These are phyloP conservation scores for Tulasnella sp. DNA, from an alignment of 768 basidiomycete species.

Conservation along the genomic window DNA sequence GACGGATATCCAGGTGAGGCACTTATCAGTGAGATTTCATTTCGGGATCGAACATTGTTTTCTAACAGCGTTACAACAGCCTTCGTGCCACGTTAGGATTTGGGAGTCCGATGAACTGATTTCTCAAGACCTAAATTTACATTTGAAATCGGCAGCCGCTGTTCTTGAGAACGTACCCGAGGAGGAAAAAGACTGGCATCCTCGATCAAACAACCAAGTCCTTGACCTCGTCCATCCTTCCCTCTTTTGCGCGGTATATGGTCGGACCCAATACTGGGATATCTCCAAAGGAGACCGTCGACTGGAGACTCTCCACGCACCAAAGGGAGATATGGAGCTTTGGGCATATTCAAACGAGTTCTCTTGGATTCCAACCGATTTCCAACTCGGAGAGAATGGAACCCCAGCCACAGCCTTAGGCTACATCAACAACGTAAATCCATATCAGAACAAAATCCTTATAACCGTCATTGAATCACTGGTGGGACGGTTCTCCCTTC, in stretches of 20 bases:
- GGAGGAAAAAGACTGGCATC: not conserved
- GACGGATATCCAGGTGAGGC: not conserved
- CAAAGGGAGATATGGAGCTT: not conserved
- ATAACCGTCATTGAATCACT: too few species aligned
- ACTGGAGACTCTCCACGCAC: too few species aligned
- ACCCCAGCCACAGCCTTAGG: not conserved
- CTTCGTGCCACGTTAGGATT: not conserved
- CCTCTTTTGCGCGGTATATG: not conserved
- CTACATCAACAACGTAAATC: too few species aligned
- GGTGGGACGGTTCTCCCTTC: not conserved
- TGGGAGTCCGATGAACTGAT: not conserved
- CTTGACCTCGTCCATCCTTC: not conserved
- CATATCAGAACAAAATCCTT: too few species aligned
- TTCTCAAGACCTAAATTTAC: not conserved
- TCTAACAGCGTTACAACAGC: not conserved
- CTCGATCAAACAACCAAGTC: not conserved
- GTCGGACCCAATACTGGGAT: constrained; percentile 28
- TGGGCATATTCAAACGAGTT: not conserved
- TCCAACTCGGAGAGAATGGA: not conserved
- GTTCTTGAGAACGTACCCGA: not conserved
- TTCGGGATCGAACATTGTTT: too few species aligned
- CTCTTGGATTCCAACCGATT: constrained; percentile 21
- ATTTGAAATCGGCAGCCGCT: not conserved
- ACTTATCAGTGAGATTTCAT: too few species aligned
- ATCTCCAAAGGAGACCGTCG: too few species aligned